A percentile compares a stretch with the other conserved stretches of the same genome.
phyloP scores from a whole-genome alignment of 2,329 filamentous ascomycete species.

The Neonectria neomacrospora region DNA sequence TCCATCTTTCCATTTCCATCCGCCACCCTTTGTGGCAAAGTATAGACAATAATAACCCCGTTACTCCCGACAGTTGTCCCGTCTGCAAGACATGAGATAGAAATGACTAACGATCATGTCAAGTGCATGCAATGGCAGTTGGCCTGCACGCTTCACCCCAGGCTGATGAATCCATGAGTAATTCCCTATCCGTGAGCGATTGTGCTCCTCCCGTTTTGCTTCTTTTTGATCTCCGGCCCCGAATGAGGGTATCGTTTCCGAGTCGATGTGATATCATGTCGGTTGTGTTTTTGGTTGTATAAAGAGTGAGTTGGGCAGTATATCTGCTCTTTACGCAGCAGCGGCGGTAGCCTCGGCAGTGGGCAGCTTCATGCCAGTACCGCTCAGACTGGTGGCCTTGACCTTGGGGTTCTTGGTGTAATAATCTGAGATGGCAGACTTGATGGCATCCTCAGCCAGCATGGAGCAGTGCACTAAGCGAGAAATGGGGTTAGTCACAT shows the following conservation, averaged over 20 bases:
- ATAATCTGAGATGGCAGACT: constrained; percentile 89
- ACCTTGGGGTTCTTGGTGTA: constrained; percentile 87
- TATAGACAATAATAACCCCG: constrained; percentile 39
- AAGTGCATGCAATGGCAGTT: constrained; percentile 22
- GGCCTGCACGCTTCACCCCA: constrained; percentile 24
- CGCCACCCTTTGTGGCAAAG: constrained; percentile 17
- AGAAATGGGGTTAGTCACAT: constrained; percentile 43
- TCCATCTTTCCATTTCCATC: constrained; percentile 19
- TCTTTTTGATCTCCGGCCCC: constrained; percentile 32
- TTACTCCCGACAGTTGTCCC: constrained; percentile 39
- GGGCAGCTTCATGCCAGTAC: constrained; percentile 76
- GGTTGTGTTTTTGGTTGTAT: constrained; percentile 9
- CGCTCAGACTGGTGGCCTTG: constrained; percentile 78
- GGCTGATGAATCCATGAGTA: constrained; percentile 15
- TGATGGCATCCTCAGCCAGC: constrained; percentile 92
- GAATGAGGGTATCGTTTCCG: constrained; percentile 43
- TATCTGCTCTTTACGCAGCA: constrained; percentile 39
- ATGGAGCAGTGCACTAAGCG: constrained; percentile 87
- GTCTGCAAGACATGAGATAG: constrained; percentile 29
- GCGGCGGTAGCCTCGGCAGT: constrained; percentile 57
- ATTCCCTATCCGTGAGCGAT: constrained; percentile 14
- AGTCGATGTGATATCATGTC: constrained; percentile 25
- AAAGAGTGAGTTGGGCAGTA: background rate
- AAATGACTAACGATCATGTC: constrained; percentile 22
- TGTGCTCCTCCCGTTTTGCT: constrained; percentile 18